Percentiles rank a stretch among this genome's conserved stretches.
phyloP scores from a whole-genome alignment of 371 early-diverging fungal genomes.

The Mortierella sp. region DNA sequence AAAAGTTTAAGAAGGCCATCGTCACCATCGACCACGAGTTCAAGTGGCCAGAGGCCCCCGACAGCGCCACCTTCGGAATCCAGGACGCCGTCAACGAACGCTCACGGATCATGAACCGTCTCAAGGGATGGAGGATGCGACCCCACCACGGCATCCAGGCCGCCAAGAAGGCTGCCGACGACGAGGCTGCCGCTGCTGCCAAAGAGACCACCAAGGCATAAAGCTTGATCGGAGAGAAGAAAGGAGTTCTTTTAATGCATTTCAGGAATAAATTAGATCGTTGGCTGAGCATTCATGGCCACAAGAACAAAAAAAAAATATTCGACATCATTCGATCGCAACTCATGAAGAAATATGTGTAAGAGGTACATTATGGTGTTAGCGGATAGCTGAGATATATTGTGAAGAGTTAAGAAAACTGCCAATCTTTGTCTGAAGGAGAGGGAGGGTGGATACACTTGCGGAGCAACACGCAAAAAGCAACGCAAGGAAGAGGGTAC shows the following conservation, averaged over 20 bases:
- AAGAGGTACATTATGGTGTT: neutral
- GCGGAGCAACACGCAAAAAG: neutral
- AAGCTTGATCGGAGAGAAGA: neutral
- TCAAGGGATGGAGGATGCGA: conserved; percentile 85
- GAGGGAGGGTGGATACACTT: neutral
- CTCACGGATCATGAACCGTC: conserved; percentile 62
- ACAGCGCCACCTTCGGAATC: conserved; percentile 71
- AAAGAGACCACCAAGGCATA: conserved; percentile 43
- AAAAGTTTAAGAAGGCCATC: conserved; percentile 92
- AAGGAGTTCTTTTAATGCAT: neutral
- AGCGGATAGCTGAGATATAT: neutral
- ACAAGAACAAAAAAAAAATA: neutral
- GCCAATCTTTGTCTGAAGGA: neutral
- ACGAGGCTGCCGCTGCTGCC: conserved; percentile 30
- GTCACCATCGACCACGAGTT: conserved; percentile 91
- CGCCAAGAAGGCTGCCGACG: conserved; percentile 43
- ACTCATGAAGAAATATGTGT: neutral
- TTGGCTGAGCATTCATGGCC: neutral
- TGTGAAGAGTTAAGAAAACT: neutral
- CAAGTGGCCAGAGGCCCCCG: conserved; percentile 82
- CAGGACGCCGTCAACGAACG: conserved; percentile 61
- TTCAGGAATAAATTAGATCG: conserved; percentile 1
- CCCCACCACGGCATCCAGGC: conserved; percentile 54
- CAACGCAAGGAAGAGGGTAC: neutral
- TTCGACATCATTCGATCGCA: neutral